A percentile compares a stretch with the other conserved stretches of the same genome.
phyloP scores from a whole-genome alignment of 306 rosid genomes.

The Amphicarpaea edgeworthii region DNA sequence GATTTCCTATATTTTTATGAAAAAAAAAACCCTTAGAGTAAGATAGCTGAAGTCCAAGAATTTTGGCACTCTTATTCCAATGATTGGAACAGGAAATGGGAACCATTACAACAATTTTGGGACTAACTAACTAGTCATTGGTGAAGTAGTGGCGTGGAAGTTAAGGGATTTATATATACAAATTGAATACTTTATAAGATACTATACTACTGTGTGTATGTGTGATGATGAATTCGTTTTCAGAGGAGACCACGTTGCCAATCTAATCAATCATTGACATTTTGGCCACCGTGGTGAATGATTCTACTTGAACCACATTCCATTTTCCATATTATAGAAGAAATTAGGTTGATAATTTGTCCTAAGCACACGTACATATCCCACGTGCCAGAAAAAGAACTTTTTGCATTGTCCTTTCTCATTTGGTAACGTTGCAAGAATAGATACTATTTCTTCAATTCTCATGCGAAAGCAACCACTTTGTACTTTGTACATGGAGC shows the following conservation, averaged over 20 bases:
- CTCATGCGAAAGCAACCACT: too few species aligned
- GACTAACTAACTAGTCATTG: conserved; percentile 1
- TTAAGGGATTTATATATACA: conserved; percentile 17
- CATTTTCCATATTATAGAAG: not conserved
- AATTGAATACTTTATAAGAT: not conserved
- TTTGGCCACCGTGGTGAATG: not conserved
- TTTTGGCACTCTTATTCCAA: too few species aligned
- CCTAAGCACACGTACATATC: not conserved
- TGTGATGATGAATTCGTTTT: not conserved
- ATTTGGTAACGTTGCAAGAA: too few species aligned
- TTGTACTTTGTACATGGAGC: too few species aligned
- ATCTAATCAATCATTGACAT: conserved; percentile 30
- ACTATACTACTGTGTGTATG: too few species aligned
- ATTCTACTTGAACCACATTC: not conserved
- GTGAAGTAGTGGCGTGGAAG: conserved; percentile 37
- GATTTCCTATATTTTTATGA: too few species aligned
- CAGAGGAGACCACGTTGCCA: not conserved
- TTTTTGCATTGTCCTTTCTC: too few species aligned
- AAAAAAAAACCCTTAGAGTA: too few species aligned
- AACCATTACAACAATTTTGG: not conserved
- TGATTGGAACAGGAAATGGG: too few species aligned
- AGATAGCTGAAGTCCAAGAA: too few species aligned
- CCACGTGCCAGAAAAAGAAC: too few species aligned
- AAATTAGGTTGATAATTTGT: not conserved
- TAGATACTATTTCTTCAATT: too few species aligned